Conservation (phyloP, 129 eudicot genomes). For the Artemisia argyi region DNA sequence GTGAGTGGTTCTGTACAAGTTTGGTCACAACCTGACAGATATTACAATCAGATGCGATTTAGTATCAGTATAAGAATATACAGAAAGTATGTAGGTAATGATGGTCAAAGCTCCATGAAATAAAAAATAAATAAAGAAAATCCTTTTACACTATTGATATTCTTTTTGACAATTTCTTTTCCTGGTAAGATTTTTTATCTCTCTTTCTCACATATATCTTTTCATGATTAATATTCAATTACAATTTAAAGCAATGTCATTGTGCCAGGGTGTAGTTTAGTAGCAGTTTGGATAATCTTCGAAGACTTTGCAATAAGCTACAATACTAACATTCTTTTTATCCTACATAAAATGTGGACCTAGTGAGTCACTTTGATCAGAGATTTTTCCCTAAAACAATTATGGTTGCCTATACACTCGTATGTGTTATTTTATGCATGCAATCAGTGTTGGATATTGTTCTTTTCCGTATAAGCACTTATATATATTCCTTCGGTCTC, state of each 20-base stretch:
- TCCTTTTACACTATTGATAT: neutral
- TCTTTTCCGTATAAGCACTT: neutral
- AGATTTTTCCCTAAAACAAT: neutral
- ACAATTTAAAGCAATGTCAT: neutral
- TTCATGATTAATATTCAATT: neutral
- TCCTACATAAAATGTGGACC: conserved; percentile 3
- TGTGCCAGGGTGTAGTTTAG: neutral
- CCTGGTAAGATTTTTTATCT: neutral
- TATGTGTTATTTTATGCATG: too few relatives aligned
- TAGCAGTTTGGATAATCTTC: neutral
- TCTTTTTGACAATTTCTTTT: neutral
- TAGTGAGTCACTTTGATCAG: neutral
- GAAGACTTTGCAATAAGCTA: neutral
- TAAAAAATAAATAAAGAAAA: neutral
- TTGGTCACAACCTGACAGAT: conserved; percentile 83
- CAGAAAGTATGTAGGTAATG: neutral
- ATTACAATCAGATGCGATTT: neutral
- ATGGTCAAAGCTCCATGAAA: neutral
- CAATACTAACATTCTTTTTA: neutral
- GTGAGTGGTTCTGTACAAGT: conserved; percentile 86
- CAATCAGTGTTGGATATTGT: neutral
- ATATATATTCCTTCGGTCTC: neutral
- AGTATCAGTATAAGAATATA: too few relatives aligned
- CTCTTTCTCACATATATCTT: neutral
- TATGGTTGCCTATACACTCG: neutral